Base-by-base conservation (phyloP, 768 basidiomycete species). In the Naganishia kalamii region DNA sequence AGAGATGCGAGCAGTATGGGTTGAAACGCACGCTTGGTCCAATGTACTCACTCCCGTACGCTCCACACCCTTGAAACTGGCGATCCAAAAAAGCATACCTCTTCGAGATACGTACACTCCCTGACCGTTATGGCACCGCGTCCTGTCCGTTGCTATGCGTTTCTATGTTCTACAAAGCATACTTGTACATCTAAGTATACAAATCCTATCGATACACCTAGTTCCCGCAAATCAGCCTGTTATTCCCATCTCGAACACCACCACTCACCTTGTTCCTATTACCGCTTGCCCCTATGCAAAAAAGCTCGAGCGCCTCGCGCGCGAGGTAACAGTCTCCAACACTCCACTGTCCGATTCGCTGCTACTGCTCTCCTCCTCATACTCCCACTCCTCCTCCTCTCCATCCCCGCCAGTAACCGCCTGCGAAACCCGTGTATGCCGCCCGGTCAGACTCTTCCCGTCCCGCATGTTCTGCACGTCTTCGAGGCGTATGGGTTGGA, bases 401-500 rank as follows among this genome's bases (percentile, higher is more conserved):
- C 54, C 35, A n/a, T 57, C 54, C 23, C 40, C 54, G 7, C 37
- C 23, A 57, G 37, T 35, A 7, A 33, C 54, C 7, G 54, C 15
- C 54, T 64, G 51, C 12, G 63, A 62, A 37, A 64, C 70, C 52
- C 47, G 54, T 21, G 66, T 70, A 17, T 65, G 66, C 43, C 69
- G 59, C 8, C 77, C 77, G 1, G 72, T 66, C 7, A 76, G 62
- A 57, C 76, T 77, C 48, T 74, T 72, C 21, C 68, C 69, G 68
- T 88, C 87, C 17, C 87, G 82, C 0, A 87, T 86, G 73, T 88
- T 89, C 76, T 89, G 88, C 44, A 78, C 79, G 70, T 87, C 84
- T 17, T 85, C 85, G 57, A 91, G 84, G 66, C 84, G 81, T 81
- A 84, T 86, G 70, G 88, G 80, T 15, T 84, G 84, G 80, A 87